Evolutionary conservation across 2,329 filamentous ascomycete species (phyloP), one percentile per base, ranked within the genome.

Genomic region (Arthroderma sp.): DNA sequence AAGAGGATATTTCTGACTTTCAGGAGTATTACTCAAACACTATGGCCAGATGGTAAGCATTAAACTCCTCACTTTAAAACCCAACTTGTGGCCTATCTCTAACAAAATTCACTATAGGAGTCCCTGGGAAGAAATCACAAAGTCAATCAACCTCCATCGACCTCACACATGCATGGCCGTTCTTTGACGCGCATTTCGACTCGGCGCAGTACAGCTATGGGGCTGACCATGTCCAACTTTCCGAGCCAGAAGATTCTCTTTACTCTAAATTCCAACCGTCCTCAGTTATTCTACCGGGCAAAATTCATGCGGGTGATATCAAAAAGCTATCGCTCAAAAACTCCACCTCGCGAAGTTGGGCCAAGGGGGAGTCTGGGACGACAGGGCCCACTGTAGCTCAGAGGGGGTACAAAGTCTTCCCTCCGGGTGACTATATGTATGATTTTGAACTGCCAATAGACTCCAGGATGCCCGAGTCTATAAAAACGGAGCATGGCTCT

Each of bases 1-100:
- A 95, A 94, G 68, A 82, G 86, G 3, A 77, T 98, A 27, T 87
- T 83, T 4, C 71, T 98, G 43, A 89, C 85, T 56, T 84, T 98
- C 54, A 77, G 81, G 36, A 91, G 89, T 29, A 82, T 80, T 58
- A 86, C 87, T 3, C 77, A 83, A 51, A 96, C 91, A 1, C 87
- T 94, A 58, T 98, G 91, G 91, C 89, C 91, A 10, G 91, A 96
- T 68, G 86, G 78, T 75, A 58, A 46, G 52, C 44, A 39, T 31
- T 5, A 29, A n/a, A 10, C 8, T 29, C 33, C n/a, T 22, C 15
- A 22, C 15, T 22, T 22, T 36, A 5, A 27, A 15, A 42, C 34
- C 29, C 15, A 29, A 29, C 22, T 22, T 30, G 28, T 38, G 22
- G 9, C 33, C 36, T 30, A 6, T 27, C 28, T 38, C 5, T 29